Base-by-base conservation (phyloP, 2,329 filamentous ascomycete species). In the Colletotrichum theobromicola region DNA sequence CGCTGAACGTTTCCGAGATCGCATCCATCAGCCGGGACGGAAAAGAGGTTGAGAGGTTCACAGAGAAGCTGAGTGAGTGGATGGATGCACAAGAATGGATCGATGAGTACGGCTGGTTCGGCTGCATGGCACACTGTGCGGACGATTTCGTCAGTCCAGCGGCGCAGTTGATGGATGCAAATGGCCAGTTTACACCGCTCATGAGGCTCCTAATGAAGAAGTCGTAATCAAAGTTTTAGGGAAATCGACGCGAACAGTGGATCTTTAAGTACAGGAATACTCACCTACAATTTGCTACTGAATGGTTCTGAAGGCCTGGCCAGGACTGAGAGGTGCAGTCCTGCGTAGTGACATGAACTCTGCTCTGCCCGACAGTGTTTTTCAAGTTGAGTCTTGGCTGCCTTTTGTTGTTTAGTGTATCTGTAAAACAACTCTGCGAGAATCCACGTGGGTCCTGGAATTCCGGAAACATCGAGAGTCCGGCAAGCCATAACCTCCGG, bases 61-160 rank as follows among this genome's bases (percentile, higher is more conserved):
- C 84, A 16, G 80, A 80, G 37, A 76, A 83, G 62, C 75, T 86
- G 71, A 83, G 81, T 67, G 84, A 83, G 60, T 87, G 85, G 85
- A 82, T 87, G 81, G 86, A 88, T 77, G 73, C 78, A 32, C 81
- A 81, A 75, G 80, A 81, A 68, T 87, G 82, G 80, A 77, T 88
- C 28, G 80, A 81, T 71, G 85, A 87, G 77, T 88, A 87, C 76
- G 83, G 81, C 15, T 83, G 86, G 66, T 87, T 87, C 75, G 85
- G 85, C 32, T 86, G 85, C 75, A 86, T 86, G 81, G 80, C 80
- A 67, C 79, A 84, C 28, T 78, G 82, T 65, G 84, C 85, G 13
- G 85, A 88, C 75, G 78, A 78, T 69, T 88, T 85, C 78, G 86
- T 88, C 24, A 87, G 86, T 76, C 85, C 85, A 0, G 83, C 81